Conservation (phyloP, 139 green algal species). For the Spirogloea muscicola region DNA sequence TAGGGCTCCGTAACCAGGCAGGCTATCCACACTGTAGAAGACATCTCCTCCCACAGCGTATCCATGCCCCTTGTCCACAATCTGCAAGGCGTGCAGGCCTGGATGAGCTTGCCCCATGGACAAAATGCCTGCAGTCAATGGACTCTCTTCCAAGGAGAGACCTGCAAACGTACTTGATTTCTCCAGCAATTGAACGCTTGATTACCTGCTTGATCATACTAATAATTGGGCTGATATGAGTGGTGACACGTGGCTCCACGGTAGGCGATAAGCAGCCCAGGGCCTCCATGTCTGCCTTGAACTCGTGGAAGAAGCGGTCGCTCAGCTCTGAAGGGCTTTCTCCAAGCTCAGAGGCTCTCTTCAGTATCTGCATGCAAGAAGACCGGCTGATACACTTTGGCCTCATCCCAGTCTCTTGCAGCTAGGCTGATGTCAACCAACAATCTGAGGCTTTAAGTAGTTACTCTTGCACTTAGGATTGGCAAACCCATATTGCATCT, state of each 20-base stretch:
- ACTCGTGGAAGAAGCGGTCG: slow-evolving; percentile 86
- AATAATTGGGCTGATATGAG: slow-evolving; percentile 84
- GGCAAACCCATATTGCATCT: too few species aligned
- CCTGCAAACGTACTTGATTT: not conserved
- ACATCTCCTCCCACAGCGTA: slow-evolving; percentile 85
- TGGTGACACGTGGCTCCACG: slow-evolving; percentile 84
- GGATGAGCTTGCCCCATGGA: not conserved
- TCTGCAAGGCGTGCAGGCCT: slow-evolving; percentile 41
- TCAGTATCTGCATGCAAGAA: slow-evolving; percentile 97
- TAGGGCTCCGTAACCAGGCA: slow-evolving; percentile 84
- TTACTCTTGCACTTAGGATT: too few species aligned
- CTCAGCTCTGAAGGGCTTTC: slow-evolving; percentile 66
- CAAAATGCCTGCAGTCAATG: not conserved
- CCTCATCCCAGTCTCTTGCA: too few species aligned
- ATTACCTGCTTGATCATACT: slow-evolving; percentile 65
- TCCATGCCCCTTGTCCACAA: slow-evolving; percentile 83
- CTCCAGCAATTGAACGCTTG: not conserved
- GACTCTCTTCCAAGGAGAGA: not conserved
- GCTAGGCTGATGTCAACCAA: too few species aligned
- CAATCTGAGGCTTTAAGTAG: too few species aligned
- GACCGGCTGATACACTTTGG: too few species aligned
- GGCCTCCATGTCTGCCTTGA: slow-evolving; percentile 82
- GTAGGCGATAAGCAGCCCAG: slow-evolving; percentile 80
- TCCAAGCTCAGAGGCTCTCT: slow-evolving; percentile 62
- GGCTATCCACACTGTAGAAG: slow-evolving; percentile 83